Base-by-base conservation (phyloP, 1,284 basidiomycete genomes). In the Hemileia vastatrix region DNA sequence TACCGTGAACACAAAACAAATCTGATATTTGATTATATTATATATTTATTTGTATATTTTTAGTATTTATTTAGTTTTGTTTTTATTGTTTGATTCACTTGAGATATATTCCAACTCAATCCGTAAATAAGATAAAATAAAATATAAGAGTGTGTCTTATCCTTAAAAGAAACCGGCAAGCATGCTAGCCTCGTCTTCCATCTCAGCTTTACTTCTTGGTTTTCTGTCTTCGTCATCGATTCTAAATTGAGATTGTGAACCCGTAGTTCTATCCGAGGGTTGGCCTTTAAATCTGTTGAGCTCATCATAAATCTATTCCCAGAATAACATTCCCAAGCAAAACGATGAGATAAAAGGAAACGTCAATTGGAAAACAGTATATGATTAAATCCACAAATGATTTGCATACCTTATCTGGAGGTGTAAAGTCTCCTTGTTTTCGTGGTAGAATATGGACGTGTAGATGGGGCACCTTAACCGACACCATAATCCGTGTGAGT, bases 371-470 rank as follows among this genome's bases (percentile, higher is more conserved):
- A 2, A 24, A n/a, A 3, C 2, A 13, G 13, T 24, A 9, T 18
- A 3, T 5, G 9, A n/a, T 47, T 2, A 31, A 31, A 0, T 61
- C 24, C n/a, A 68, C 67, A 4, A 71, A 66, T 31, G 66, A 63
- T 11, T 65, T 60, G 62, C 74, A 71, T 18, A 74, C 61, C 11
- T 64, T 52, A 47, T 75, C 74, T 32, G 71, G 73, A 1, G 72
- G 72, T 51, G 60, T 59, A 54, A 74, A 68, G 52, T 75, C 74
- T 21, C 70, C 67, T 36, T 63, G 61, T 24, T 67, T 67, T 2
- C 74, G 64, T 6, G 74, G 72, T n/a, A 75, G 57, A 11, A 75
- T 64, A 64, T 75, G 74, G 6, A 74, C 70, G 56, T 75, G 74
- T 1, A 75, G 57, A 48, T 75, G 74, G 15, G 64, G 65, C 3